Base-by-base conservation (phyloP, 2,329 filamentous ascomycete species). In the Bipolaris oryzae region DNA sequence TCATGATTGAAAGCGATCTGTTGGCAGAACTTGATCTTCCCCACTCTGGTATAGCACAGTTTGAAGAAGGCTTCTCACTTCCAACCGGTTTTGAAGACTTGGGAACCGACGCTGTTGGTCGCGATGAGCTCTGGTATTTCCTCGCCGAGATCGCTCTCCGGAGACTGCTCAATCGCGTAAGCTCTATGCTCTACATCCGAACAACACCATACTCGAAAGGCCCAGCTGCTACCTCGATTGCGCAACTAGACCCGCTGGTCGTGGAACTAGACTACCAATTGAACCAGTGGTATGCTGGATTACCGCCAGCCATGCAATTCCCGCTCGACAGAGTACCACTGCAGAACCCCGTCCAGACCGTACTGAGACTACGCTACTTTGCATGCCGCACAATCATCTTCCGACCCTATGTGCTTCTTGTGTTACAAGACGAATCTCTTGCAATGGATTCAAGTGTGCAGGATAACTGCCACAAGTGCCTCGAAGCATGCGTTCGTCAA, bases 311-410 rank as follows among this genome's bases (percentile, higher is more conserved):
- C 3, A 82, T 95, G 56, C 90, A 92, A 66, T 95, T 95, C 64
- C 88, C 90, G 1, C 89, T 91, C 69, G 86, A 86, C 34, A 82
- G 87, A 52, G 81, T 85, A 0, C 83, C 87, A 48, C 79, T 92
- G 23, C 83, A 86, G 53, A 89, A 92, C 68, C 87, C 89, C 3
- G 86, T 92, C 5, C 91, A 94, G 75, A 92, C 89, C 0, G 90
- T 94, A 7, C 79, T 95, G 46, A 84, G 91, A 43, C 80, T 94
- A 58, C 85, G 91, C 28, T 95, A 94, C 78, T 93, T 91, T 74
- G 91, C 91, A 39, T 95, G 91, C 74, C 87, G 90, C 54, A 94
- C 90, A 23, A 93, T 94, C 68, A 94, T 95, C 63, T 94, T 92
- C 77, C 84, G 91, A 25, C 91, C 91, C 0, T 94, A 94, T 73